Base-by-base conservation (phyloP, 345 rosid genomes). In the Eucalyptus sp. region DNA sequence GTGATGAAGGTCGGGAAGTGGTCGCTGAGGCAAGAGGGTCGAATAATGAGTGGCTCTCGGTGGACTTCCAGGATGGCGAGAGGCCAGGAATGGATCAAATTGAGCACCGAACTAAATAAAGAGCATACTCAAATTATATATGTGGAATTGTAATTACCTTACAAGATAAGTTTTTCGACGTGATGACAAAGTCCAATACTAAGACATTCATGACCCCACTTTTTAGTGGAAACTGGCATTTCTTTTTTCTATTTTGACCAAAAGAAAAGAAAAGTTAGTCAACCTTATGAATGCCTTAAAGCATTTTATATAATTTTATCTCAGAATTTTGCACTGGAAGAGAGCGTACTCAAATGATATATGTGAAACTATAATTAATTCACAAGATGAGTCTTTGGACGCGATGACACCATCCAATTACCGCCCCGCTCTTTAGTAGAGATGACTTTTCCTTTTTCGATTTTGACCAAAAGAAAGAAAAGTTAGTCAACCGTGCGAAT, bases 11-110 rank as follows among this genome's bases (percentile, higher is more conserved):
- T 18, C 1, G 7, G 81, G 13, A 10, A 71, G 25, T 17, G 2
- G 33, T 71, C 2, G 7, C 0, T 22, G 1, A 17, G 25, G 13
- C 4, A 71, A 71, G 44, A 33, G 25, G 25, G 44, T 22, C 13
- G 0, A 9, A 5, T 33, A 33, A 3, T 20, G 44, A 71, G 46
- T 1, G 2, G 7, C 44, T 71, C 13, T 3, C 0, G 6, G 11
- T 1, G 2, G 11, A 37, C 10, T 71, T 33, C 3, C 0, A 33
- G 0, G 2, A 71, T 37, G 13, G 46, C 7, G 14, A 18, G 41
- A 71, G 46, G 46, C 0, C 6, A 5, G 0, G 14, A 71, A 18
- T 41, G 5, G 43, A 18, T 71, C 0, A 4, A 37, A 71, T 52
- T 52, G 25, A 7, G 7, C 27, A 37, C 5, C 9, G 2, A 10